Evolutionary conservation across 257 asterid species (phyloP), one percentile per base, ranked within the genome.

Genomic region (Vinca minor): DNA sequence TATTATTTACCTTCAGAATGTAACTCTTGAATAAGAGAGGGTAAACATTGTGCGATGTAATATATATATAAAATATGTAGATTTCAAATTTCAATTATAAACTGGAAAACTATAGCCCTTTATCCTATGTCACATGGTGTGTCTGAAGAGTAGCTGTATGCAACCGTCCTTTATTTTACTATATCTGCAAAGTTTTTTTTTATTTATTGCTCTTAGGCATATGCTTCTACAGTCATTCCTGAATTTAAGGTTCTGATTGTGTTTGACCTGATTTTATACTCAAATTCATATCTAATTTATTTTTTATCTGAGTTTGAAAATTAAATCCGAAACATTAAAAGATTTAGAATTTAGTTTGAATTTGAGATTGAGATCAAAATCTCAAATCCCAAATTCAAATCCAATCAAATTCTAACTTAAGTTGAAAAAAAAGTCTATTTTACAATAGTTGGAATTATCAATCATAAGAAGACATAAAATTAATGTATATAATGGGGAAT

Each of bases 91-190:
- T 57, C 23, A 21, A 48, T 39, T 34, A 34, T 47, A n/a, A n/a
- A n/a, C 41, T 57, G 65, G 10, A 44, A 48, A 9, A 45, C 4
- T 35, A 59, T 56, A 38, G 50, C 57, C 36, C 68, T 57, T 57
- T 53, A 57, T 49, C 36, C 39, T 53, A 67, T 39, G 66, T 48
- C 76, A 67, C 80, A 71, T 67, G 74, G 49, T 67, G 4, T 68
- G 68, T 66, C 72, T 61, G n/a, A 60, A 42, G 61, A 59, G 45
- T 62, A 71, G 70, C 73, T 58, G 77, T 64, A 68, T 67, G 54
- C 70, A 50, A 13, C 63, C 63, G 29, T 41, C 26, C 59, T 36
- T 31, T 17, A 5, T 59, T 45, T 21, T 31, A 34, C 28, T n/a
- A 17, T 32, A 48, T 21, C 31, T 36, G 10, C 29, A 49, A 14